Percentiles rank a stretch among this genome's conserved stretches.
Conservation (phyloP, 306 rosid genomes). For the Lithocarpus polystachyus region DNA sequence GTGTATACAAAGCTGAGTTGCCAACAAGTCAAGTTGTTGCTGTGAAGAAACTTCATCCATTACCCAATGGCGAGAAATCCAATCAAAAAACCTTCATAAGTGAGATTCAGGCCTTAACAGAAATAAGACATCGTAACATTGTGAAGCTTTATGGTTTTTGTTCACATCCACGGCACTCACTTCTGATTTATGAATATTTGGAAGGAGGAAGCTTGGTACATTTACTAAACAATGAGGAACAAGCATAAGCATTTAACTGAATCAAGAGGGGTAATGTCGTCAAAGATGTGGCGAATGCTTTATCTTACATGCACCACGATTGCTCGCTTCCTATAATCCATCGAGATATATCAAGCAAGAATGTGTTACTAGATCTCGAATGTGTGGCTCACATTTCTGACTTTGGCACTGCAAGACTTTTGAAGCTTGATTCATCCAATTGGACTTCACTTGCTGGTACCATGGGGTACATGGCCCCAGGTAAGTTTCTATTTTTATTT, state of each 20-base stretch:
- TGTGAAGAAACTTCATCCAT: constrained; percentile 6
- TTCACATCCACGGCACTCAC: neutral
- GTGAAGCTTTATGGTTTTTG: constrained; percentile 21
- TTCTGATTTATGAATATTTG: constrained; percentile 20
- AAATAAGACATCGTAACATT: constrained; percentile 27
- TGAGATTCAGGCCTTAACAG: constrained; percentile 14
- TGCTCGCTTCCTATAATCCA: constrained; percentile 10
- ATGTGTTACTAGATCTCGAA: constrained; percentile 10
- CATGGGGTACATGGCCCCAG: too few relatives aligned
- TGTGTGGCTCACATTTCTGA: constrained; percentile 17
- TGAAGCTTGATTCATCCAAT: constrained; percentile 9
- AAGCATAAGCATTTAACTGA: constrained; percentile 11
- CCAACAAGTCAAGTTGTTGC: neutral
- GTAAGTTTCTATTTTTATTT: too few relatives aligned
- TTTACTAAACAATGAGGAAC: neutral
- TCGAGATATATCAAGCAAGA: constrained; percentile 15
- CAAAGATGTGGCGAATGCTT: neutral
- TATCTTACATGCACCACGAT: constrained; percentile 26
- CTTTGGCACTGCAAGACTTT: constrained; percentile 23
- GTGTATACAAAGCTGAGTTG: constrained; percentile 14
- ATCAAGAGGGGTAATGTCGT: constrained; percentile 1
- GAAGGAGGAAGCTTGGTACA: constrained; percentile 9
- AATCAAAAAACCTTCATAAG: constrained; percentile 8
- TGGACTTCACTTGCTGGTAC: too few relatives aligned
- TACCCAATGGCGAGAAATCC: neutral